phyloP scores from a whole-genome alignment of 83 land plant genomes.

The Thuja plicata region DNA sequence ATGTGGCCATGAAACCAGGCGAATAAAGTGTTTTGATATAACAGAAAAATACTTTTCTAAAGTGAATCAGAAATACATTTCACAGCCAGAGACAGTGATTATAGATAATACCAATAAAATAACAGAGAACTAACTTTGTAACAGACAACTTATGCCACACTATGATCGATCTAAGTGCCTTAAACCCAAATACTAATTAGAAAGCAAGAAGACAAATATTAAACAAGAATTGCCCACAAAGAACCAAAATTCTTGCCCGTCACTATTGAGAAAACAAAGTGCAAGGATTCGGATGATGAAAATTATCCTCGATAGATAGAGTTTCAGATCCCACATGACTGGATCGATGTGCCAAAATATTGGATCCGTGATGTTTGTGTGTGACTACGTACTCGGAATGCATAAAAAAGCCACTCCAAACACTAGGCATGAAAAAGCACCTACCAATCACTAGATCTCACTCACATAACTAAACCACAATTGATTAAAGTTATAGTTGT shows the following conservation, averaged over 20 bases:
- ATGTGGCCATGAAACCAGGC: not conserved
- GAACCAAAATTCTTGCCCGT: not conserved
- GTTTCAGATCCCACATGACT: not conserved
- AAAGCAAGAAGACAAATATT: not conserved
- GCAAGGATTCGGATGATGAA: not conserved
- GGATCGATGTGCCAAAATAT: not conserved
- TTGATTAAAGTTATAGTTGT: not conserved
- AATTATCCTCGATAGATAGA: not conserved
- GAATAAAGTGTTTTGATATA: not conserved
- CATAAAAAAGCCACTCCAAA: not conserved
- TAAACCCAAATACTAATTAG: not conserved
- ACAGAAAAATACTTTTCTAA: not conserved
- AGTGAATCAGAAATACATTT: not conserved
- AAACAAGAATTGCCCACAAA: not conserved
- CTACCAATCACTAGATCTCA: not conserved
- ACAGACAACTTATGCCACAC: not conserved
- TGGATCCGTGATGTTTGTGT: not conserved
- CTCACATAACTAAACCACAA: not conserved
- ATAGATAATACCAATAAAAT: not conserved
- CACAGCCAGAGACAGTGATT: not conserved
- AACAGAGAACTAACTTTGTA: not conserved
- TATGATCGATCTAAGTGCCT: not conserved
- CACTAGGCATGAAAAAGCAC: not conserved
- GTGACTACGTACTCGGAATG: not conserved
- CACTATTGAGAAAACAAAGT: not conserved